Evolutionary conservation across 345 rosid genomes (phyloP), one percentile per base, ranked within the genome.

Genomic region (Pseudoturritis turrita): DNA sequence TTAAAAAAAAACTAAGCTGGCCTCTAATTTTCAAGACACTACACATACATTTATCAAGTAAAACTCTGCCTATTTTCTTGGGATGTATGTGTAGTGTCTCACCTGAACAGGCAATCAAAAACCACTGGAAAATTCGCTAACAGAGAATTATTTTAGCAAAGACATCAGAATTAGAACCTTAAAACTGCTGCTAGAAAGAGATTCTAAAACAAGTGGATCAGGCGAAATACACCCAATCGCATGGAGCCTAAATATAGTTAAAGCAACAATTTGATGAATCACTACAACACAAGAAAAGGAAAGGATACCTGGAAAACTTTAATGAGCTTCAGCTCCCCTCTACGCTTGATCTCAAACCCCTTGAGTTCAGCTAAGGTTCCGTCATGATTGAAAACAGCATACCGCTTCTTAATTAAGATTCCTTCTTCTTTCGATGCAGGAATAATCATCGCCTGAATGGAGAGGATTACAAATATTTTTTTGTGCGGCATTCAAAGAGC

Each of bases 361-460:
- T 94, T 94, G 31, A 94, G 96, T 83, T 91, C 98, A 7, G 98
- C 98, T 79, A 94, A 88, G 65, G 98, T 87, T 70, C 98, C 97
- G 44, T 94, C 98, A 82, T 94, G 89, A 77, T 94, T 94, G 77
- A 94, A 94, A 78, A 94, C 98, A 79, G 97, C 98, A 84, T 94
- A 94, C 43, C 98, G 82, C 87, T 94, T 91, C 82, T 91, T 94
- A 79, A 94, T 88, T 72, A 94, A 81, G 76, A 91, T 87, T 56
- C 97, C 96, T 77, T 94, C 96, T 79, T 94, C 98, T 79, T 94
- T 94, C n/a, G 98, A 94, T 70, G 98, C 97, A 80, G 97, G 98
- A 74, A 94, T 78, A 81, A 94, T 94, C 98, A 94, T 94, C 68
- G 98, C 98, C 98, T 90, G 71, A 74, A 68, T 39, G 61, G 71